These are phyloP conservation scores for Dipteronia sinensis DNA, from an alignment of 345 rosid species.

Conservation along the genomic window DNA sequence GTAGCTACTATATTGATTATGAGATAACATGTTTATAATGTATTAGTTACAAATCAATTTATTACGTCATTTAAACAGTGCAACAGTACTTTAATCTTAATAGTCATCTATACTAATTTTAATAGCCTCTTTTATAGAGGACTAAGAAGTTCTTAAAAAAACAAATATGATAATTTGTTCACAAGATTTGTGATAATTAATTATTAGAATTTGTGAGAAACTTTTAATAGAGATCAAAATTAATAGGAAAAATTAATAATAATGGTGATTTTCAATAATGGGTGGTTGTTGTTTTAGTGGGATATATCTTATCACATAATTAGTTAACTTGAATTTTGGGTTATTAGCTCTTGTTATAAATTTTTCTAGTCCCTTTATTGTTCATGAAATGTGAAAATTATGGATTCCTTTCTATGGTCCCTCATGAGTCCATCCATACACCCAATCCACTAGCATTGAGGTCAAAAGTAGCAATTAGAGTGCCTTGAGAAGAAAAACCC, in stretches of 20 bases:
- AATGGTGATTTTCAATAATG: background rate
- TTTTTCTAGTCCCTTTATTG: background rate
- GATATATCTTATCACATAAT: conserved; percentile 26
- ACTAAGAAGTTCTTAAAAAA: no score
- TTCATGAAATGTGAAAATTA: conserved; percentile 4
- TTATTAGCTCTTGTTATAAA: conserved; percentile 4
- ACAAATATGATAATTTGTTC: no score
- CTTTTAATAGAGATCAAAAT: no score
- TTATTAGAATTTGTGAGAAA: no score
- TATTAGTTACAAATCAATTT: no score
- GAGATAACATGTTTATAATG: no score
- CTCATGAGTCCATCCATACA: conserved; percentile 17
- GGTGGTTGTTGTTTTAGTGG: conserved; percentile 8
- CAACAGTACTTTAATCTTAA: no score
- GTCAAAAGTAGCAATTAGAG: conserved; percentile 56
- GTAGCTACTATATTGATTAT: no score
- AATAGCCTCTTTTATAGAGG: background rate
- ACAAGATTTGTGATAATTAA: no score
- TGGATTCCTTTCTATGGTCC: conserved; percentile 38
- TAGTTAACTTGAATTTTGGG: conserved; percentile 38
- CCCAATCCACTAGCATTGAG: conserved; percentile 26
- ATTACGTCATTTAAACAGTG: no score
- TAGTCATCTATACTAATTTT: no score
- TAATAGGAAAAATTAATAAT: no score
- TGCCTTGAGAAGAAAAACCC: conserved; percentile 38